phyloP scores from a whole-genome alignment of 78 protist species.

The Dictyostelium brefeldianum region DNA sequence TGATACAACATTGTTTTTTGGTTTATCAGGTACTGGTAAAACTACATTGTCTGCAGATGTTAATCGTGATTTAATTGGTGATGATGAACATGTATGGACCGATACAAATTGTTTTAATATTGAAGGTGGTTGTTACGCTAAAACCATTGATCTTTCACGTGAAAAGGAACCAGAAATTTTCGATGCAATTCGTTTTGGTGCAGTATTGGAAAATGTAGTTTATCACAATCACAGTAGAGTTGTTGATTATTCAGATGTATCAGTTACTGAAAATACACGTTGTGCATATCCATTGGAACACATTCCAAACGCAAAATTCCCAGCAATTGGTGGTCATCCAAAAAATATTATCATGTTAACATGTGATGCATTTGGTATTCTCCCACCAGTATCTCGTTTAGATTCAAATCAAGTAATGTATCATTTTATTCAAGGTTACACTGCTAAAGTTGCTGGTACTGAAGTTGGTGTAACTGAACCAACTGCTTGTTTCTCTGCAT shows the following conservation, averaged over 20 bases:
- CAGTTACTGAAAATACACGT: constrained; percentile 97
- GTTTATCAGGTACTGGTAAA: constrained; percentile 98
- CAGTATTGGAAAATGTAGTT: constrained; percentile 96
- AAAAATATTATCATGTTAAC: constrained; percentile 96
- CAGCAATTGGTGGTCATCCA: constrained; percentile 92
- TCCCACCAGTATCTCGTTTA: constrained; percentile 97
- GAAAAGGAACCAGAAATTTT: constrained; percentile 97
- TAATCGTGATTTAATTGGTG: constrained; percentile 95
- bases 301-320: constrained; percentile 93
- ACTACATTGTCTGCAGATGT: constrained; percentile 98
- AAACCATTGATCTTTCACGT: constrained; percentile 90
- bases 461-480: constrained; percentile 97
- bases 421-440: constrained; percentile 98
- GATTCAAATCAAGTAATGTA: constrained; percentile 95
- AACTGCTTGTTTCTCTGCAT: constrained; percentile 96
- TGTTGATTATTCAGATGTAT: constrained; percentile 88
- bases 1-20: constrained; percentile 94
- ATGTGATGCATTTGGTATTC: constrained; percentile 98
- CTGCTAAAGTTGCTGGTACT: constrained; percentile 97
- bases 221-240: constrained; percentile 79
- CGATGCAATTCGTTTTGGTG: constrained; percentile 93
- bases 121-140: constrained; percentile 99
- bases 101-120: constrained; percentile 95
- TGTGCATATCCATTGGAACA: constrained; percentile 95
- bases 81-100: constrained; percentile 99